Percentiles rank a stretch among this genome's conserved stretches.
phyloP scores from a whole-genome alignment of 2,329 filamentous ascomycete genomes.

The Aspergillus flavus region DNA sequence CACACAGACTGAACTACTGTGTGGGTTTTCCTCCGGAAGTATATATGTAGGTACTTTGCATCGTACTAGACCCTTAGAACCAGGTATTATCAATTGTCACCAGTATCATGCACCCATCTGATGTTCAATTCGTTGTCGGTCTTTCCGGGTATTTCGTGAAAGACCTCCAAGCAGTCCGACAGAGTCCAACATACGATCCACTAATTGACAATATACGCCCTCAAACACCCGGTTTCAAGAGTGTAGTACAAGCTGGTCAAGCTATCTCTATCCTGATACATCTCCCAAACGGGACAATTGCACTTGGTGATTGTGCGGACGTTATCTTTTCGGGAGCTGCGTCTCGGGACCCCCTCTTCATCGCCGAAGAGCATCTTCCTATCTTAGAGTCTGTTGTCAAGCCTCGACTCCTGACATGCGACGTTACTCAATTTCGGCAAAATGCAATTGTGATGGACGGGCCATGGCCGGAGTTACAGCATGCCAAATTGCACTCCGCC shows the following conservation, averaged over 20 bases:
- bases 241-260: conserved; percentile 18
- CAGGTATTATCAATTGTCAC: background rate
- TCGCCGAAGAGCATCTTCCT: conserved; percentile 18
- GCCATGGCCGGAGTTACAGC: background rate
- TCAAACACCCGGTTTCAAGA: conserved; percentile 19
- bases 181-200: conserved; percentile 19
- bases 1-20: background rate
- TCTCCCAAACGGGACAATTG: conserved; percentile 15
- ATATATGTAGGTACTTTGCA: background rate
- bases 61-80: background rate
- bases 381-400: conserved; percentile 17
- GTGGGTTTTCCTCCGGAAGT: background rate
- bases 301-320: conserved; percentile 23
- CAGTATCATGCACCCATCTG: background rate
- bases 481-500: conserved; percentile 17
- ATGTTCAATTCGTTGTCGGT: conserved; percentile 21
- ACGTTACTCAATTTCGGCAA: conserved; percentile 11
- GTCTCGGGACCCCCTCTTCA: conserved; percentile 20
- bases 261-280: conserved; percentile 20
- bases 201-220: conserved; percentile 15
- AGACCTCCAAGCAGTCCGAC: conserved; percentile 21
- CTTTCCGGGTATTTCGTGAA: conserved; percentile 24
- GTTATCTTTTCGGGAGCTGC: conserved; percentile 25
- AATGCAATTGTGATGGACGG: background rate
- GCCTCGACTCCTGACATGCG: conserved; percentile 19